Base-by-base conservation (phyloP, 768 basidiomycete species). In the Trametes coccinea region DNA sequence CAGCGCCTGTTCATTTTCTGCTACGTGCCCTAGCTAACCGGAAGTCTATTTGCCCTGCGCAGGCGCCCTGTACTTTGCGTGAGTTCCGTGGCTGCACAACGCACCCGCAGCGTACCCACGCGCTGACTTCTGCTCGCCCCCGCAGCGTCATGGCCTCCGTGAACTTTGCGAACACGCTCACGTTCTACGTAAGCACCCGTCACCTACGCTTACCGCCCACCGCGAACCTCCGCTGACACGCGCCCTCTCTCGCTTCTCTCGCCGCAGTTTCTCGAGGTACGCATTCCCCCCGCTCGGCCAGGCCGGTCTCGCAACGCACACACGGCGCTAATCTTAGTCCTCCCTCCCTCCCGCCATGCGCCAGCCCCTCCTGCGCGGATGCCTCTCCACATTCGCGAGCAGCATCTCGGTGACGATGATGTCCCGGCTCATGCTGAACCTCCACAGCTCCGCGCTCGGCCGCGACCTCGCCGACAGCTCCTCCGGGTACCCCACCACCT, bases 31-130 rank as follows among this genome's bases (percentile, higher is more conserved):
- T 37, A 31, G 17, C 47, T 57, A 16, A 55, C 29, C 27, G 47
- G 41, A 9, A 46, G 29, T 30, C 40, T 9, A 8, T 47, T 17
- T 33, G 17, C 34, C 34, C 34, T 11, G 34, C 34, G 11, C 57
- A 84, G 84, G 84, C 55, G 79, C 82, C 2, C 68, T 85, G 27
- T 86, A 84, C 66, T 85, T 82, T 63, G 81, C 76, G 84, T 85
- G 62, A 72, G 82, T 63, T 4, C 30, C 30, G 49, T 5, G 49
- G 31, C 13, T 30, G 56, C 57, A 37, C 8, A 27, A n/a, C 16
- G 41, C 10, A 16, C 22, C 10, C 14, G 10, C 30, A n/a, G n/a
- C 30, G n/a, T 53, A 31, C 49, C 31, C 40, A n/a, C 40, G 5
- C 22, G 30, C 30, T 60, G 30, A 39, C 68, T 49, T 52, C 34